Evolutionary conservation across 179 eudicot species (phyloP).

Genomic region (Actinidia arguta): DNA sequence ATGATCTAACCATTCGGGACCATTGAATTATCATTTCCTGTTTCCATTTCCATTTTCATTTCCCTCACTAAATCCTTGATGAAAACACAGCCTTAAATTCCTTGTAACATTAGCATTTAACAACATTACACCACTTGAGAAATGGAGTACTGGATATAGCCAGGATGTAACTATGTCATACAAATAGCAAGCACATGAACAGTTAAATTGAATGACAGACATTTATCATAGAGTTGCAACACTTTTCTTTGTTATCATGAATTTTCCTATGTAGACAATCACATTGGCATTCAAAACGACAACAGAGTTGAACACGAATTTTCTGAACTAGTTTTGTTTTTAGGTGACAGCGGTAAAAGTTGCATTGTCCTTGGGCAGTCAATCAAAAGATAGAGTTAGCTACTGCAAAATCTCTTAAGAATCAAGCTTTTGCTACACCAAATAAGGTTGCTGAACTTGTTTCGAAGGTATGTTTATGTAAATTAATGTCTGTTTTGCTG

Average conservation of each 20-base stretch:
- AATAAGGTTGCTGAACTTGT: constrained; percentile 87
- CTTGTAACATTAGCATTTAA: too few relatives aligned
- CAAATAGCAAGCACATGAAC: too few relatives aligned
- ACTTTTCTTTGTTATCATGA: background rate
- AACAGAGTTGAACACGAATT: background rate
- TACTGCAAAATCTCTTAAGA: constrained; percentile 76
- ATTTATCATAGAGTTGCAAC: background rate
- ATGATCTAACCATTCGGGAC: too few relatives aligned
- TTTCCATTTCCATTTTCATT: too few relatives aligned
- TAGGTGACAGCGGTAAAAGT: constrained; percentile 94
- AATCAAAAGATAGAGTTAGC: constrained; percentile 66
- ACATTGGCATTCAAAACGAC: background rate
- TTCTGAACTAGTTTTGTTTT: constrained; percentile 7
- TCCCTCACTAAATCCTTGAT: too few relatives aligned
- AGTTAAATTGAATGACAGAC: background rate
- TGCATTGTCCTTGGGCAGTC: constrained; percentile 66
- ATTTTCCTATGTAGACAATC: background rate
- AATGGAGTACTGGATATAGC: too few relatives aligned
- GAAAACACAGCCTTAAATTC: too few relatives aligned
- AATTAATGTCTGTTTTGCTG: constrained; percentile 18
- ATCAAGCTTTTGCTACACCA: constrained; percentile 92
- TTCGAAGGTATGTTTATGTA: constrained; percentile 60
- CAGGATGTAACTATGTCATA: too few relatives aligned
- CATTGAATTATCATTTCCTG: too few relatives aligned
- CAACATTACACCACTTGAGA: too few relatives aligned